These are phyloP conservation scores for Amesomyces nigricolor DNA, from an alignment of 2,329 filamentous ascomycete species.

Conservation along the genomic window DNA sequence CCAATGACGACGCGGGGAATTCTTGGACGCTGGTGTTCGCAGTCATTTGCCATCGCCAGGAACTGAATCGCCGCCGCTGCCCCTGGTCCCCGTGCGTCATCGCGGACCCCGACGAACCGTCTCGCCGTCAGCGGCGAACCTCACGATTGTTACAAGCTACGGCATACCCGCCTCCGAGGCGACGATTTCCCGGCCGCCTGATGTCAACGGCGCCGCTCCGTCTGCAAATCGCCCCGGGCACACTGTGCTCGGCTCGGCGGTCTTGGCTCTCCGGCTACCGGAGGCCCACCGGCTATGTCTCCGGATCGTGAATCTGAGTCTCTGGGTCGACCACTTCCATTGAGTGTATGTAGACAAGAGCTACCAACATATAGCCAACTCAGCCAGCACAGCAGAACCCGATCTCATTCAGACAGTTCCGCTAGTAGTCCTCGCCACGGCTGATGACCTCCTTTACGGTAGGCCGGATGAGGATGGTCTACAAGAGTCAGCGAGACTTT, in stretches of 20 bases:
- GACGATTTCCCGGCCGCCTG: neutral
- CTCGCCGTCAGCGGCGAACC: neutral
- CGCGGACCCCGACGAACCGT: neutral
- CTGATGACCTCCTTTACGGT: slow-evolving; percentile 84
- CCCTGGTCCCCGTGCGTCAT: slow-evolving; percentile 4
- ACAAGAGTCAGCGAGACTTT: slow-evolving; percentile 1
- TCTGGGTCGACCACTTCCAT: neutral
- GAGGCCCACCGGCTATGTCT: too few relatives aligned
- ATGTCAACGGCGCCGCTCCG: neutral
- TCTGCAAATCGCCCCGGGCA: neutral
- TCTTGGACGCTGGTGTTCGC: neutral
- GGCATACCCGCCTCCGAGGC: neutral
- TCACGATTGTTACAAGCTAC: neutral
- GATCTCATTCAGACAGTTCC: slow-evolving; percentile 6
- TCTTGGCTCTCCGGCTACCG: too few relatives aligned
- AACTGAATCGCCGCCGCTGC: neutral
- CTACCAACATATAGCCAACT: slow-evolving; percentile 4
- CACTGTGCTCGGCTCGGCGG: neutral
- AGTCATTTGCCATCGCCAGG: slow-evolving; percentile 1
- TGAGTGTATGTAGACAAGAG: neutral
- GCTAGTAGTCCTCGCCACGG: slow-evolving; percentile 75
- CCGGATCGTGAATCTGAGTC: neutral
- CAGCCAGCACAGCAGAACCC: slow-evolving; percentile 34
- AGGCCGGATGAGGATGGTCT: slow-evolving; percentile 73
- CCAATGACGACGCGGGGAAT: slow-evolving; percentile 7